Base-by-base conservation (phyloP, 192 early-diverging fungal genomes). In the Pilaira anomala region DNA sequence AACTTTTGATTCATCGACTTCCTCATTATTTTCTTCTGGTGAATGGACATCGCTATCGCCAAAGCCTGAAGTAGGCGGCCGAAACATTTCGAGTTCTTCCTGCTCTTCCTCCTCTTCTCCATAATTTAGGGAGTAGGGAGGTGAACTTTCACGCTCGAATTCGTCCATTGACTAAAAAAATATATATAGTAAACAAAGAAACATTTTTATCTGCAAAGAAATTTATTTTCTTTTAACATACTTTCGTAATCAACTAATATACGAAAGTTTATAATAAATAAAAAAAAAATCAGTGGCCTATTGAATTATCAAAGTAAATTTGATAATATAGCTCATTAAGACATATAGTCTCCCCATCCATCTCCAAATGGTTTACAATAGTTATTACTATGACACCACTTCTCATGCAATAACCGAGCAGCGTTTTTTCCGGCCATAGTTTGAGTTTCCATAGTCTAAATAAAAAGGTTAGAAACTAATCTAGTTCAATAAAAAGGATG, bases 381-480 rank as follows among this genome's bases (percentile, higher is more conserved):
- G 9, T 16, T 24, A n/a, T 28, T 55, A 19, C 28, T 46, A 25
- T 18, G 18, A 41, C 72, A 74, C 72, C 72, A 74, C 21, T 64
- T 65, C 21, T 75, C 54, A 29, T 79, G 50, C 13, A 88, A n/a
- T 1, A 88, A 56, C 53, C 79, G 69, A 18, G 75, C 82, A 22
- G 83, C 69, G 57, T 88, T 88, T 28, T 77, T 76, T 36, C 77
- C 73, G 0, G 83, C 69, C 1, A 88, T 68, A 3, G 82, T 83
- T 60, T 84, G 77, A 11, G 83, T 83, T 76, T 88, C 87, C 87
- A 88, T 88, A 42, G 87, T 82, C 75, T 83, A 69, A 22, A 42
- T 24, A 39, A 57, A 57, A 67, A 22, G 3, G 16, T 44, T 51
- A 36, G n/a, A n/a, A n/a, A n/a, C n/a, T 36, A 9, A 9, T 36